A percentile compares a stretch with the other conserved stretches of the same genome.
phyloP scores from a whole-genome alignment of 805 yeast species.

The Saturnispora bothae region DNA sequence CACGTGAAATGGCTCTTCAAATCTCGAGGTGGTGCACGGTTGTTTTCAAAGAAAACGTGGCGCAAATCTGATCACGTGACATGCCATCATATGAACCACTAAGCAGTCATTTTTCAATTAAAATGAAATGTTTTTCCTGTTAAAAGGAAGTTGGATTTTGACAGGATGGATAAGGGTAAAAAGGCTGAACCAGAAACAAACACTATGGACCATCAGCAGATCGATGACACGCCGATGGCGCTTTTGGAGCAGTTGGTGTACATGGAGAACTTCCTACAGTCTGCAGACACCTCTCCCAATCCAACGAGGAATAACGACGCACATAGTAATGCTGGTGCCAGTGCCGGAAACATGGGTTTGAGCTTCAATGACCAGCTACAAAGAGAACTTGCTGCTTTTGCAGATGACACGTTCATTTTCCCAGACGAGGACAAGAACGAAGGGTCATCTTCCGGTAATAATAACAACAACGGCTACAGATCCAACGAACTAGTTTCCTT shows the following conservation, averaged over 20 bases:
- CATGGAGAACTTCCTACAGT: constrained; percentile 65
- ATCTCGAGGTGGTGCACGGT: constrained; percentile 54
- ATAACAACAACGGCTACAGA: constrained; percentile 3
- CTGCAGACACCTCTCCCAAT: constrained; percentile 22
- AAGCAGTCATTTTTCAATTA: no score
- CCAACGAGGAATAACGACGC: constrained; percentile 24
- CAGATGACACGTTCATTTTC: constrained; percentile 69
- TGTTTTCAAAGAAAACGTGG: constrained; percentile 49
- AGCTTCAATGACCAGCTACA: constrained; percentile 41
- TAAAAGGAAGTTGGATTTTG: no score
- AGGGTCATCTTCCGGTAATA: constrained; percentile 1
- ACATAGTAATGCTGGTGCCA: constrained; percentile 18
- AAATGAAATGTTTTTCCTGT: no score
- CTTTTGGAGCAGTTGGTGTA: constrained; percentile 69
- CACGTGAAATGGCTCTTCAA: constrained; percentile 51
- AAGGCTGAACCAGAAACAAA: no score
- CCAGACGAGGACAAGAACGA: constrained; percentile 66
- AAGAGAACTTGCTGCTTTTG: constrained; percentile 70
- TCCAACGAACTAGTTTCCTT: constrained; percentile 8
- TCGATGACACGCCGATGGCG: constrained; percentile 31
- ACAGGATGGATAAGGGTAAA: no score
- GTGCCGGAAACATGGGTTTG: constrained; percentile 10
- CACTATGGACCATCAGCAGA: no score
- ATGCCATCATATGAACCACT: neutral
- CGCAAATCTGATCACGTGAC: constrained; percentile 22